Evolutionary conservation across 1,284 basidiomycete species (phyloP).

Genomic region (Melanopsichium pennsylvanicum): DNA sequence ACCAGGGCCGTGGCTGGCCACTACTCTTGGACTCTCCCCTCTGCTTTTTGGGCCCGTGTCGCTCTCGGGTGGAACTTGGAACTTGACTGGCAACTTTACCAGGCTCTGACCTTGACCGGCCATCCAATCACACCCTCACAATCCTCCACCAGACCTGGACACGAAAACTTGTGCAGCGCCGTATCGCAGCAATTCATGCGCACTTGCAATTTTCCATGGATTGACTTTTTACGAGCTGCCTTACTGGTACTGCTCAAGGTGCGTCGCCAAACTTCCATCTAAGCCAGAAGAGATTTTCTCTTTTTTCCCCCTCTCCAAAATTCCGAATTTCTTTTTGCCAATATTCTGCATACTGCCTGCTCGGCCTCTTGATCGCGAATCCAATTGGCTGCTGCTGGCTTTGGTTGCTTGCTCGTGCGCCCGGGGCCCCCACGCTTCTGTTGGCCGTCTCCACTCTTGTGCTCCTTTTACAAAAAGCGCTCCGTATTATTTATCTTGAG

Average conservation of each 20-base stretch:
- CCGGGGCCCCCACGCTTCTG: slow-evolving; percentile 9
- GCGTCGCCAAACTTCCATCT: background rate
- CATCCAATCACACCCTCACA: background rate
- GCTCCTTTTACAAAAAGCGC: background rate
- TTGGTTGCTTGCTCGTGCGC: background rate
- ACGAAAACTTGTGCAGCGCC: too few species aligned
- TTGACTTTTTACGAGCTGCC: too few species aligned
- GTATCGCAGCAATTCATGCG: too few species aligned
- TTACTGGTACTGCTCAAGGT: too few species aligned
- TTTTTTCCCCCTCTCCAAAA: background rate
- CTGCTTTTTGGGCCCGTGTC: too few species aligned
- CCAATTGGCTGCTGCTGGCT: too few species aligned
- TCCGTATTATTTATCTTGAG: too few species aligned
- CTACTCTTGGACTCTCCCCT: background rate
- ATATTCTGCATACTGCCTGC: too few species aligned
- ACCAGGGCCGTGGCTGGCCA: background rate
- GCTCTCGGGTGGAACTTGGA: too few species aligned
- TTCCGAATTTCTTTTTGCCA: background rate
- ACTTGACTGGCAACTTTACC: background rate
- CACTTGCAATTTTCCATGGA: too few species aligned
- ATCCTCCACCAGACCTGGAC: too few species aligned
- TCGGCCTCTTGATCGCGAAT: slow-evolving; percentile 4
- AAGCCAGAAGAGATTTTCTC: too few species aligned
- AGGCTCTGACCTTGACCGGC: background rate
- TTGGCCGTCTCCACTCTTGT: background rate